Conservation (phyloP, 2,329 filamentous ascomycete genomes). For the Gaeumannomyces sp. region DNA sequence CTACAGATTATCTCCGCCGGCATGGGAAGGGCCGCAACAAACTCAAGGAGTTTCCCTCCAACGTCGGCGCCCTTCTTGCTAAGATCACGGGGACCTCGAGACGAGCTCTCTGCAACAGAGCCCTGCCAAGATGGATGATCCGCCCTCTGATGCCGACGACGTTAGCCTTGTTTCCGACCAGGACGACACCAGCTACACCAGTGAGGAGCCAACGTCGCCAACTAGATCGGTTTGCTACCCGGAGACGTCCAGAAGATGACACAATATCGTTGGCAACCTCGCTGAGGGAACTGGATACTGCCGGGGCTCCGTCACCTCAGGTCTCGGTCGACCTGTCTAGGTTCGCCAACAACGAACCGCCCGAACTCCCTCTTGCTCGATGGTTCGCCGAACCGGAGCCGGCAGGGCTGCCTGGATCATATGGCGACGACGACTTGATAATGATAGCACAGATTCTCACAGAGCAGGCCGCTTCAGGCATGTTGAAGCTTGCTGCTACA, state of each 20-base stretch:
- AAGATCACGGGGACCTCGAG: conserved; percentile 29
- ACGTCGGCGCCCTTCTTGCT: conserved; percentile 31
- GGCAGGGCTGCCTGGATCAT: conserved; percentile 34
- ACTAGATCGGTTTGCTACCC: conserved; percentile 41
- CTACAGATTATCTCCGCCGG: conserved; percentile 41
- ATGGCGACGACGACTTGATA: conserved; percentile 55
- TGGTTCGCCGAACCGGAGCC: conserved; percentile 57
- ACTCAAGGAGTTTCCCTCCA: conserved; percentile 28
- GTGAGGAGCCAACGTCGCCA: conserved; percentile 43
- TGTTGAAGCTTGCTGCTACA: background rate
- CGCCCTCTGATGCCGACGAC: conserved; percentile 36
- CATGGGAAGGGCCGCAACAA: conserved; percentile 36
- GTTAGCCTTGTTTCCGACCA: conserved; percentile 49
- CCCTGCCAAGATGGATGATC: conserved; percentile 31
- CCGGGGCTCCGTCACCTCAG: conserved; percentile 40
- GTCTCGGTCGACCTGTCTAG: conserved; percentile 43
- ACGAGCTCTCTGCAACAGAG: conserved; percentile 30
- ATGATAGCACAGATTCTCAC: conserved; percentile 65
- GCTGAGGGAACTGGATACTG: conserved; percentile 40
- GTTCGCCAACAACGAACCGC: conserved; percentile 39
- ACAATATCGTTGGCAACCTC: conserved; percentile 46
- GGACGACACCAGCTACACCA: conserved; percentile 46
- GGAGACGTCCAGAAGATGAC: conserved; percentile 44
- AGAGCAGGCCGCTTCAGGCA: conserved; percentile 46
- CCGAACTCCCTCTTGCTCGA: conserved; percentile 44